Base-by-base conservation (phyloP, 1,284 basidiomycete genomes). In the Malassezia japonica region DNA sequence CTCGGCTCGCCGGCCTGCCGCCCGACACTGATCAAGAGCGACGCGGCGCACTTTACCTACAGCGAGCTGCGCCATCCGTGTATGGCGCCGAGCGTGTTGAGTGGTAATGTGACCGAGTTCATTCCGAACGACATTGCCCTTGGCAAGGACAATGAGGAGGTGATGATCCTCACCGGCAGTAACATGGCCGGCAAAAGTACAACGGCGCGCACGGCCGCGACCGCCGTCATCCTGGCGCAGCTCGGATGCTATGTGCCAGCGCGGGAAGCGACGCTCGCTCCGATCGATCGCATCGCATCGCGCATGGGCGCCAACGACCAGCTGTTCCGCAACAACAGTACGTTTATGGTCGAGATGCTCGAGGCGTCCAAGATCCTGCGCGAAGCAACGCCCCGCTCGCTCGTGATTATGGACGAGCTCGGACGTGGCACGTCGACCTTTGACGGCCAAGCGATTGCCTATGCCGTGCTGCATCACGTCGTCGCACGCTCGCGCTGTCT, bases 201-300 rank as follows among this genome's bases (percentile, higher is more conserved):
- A 0, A 68, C 78, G 6, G 86, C 95, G 80, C 83, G 94, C 43
- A 98, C 95, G 86, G 94, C 91, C n/a, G 90, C 89, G 4, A 82
- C 85, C 0, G 91, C 86, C 25, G 83, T 94, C 54, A 95, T 96
- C 62, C 86, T 95, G 83, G 91, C 90, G 7, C 92, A 96, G 72
- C 77, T 98, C 16, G 94, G 94, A n/a, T 98, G 96, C 84, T 81
- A 86, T 45, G 88, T 99, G 2, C 94, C 94, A 2, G 92, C 94
- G 0, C 74, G 79, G 29, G 79, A 76, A 46, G 94, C 92, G 24
- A 79, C 85, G 29, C 73, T 99, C 41, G 84, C 84, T 58, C 89
- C 94, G 0, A 83, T 95, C 2, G 92, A 99, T 72, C 79, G 85
- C 21, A 95, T 99, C 63, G 81, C 94, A 54, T 96, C 92, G 6